These are phyloP conservation scores for Cystofilobasidium ferigula DNA, from an alignment of 768 basidiomycete species.

Conservation along the genomic window DNA sequence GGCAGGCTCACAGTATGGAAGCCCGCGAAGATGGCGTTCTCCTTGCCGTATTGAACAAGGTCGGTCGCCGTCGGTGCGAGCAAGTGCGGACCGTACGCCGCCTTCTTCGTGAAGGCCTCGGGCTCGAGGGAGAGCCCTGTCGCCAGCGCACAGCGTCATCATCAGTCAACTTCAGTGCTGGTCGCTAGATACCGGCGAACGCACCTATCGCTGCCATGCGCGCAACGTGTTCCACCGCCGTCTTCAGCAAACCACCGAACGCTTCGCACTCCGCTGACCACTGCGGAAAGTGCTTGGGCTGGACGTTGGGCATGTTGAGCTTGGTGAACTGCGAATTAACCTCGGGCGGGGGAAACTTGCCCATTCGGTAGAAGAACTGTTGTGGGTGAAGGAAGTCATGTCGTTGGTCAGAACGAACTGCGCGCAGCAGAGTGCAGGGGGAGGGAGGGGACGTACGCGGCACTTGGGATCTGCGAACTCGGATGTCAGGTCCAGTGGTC, in stretches of 20 bases:
- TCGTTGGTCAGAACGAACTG: no score
- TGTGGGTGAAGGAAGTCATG: no score
- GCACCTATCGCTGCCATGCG: slow-evolving; percentile 72
- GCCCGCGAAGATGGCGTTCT: slow-evolving; percentile 73
- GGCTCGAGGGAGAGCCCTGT: neutral
- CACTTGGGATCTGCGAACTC: slow-evolving; percentile 81
- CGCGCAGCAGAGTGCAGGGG: no score
- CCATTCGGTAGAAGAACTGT: slow-evolving; percentile 71
- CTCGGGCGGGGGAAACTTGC: slow-evolving; percentile 49
- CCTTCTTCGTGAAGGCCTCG: neutral
- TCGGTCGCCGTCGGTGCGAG: slow-evolving; percentile 92
- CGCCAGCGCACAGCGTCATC: neutral
- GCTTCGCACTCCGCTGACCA: slow-evolving; percentile 57
- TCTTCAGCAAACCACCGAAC: slow-evolving; percentile 52
- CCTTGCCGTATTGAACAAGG: slow-evolving; percentile 61
- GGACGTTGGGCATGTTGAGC: slow-evolving; percentile 69
- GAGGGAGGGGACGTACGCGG: slow-evolving; percentile 43
- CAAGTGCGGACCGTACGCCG: slow-evolving; percentile 55
- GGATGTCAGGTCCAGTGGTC: slow-evolving; percentile 59
- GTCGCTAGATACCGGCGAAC: neutral
- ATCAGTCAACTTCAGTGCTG: neutral
- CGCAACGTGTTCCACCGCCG: slow-evolving; percentile 71
- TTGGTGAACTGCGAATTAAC: slow-evolving; percentile 67
- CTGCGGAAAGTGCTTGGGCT: slow-evolving; percentile 47
- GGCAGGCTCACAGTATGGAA: slow-evolving; percentile 54